Evolutionary conservation across 768 basidiomycete genomes (phyloP), one percentile per base, ranked within the genome.

Genomic region (Lanmaoa pseudosensibilis): DNA sequence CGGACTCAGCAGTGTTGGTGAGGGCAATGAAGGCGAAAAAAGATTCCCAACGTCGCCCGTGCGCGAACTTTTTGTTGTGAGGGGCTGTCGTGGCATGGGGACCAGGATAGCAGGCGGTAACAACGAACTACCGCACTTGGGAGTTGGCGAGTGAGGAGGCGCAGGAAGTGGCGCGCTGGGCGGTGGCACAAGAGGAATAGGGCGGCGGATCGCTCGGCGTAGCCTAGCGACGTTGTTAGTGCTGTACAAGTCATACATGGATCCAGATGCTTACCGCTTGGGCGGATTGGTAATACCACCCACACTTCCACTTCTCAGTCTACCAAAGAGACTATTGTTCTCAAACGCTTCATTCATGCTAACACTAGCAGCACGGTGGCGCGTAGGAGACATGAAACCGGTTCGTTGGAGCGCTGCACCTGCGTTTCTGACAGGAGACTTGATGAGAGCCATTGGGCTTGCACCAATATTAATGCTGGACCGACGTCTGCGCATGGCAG

Each of bases 381-480:
- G 74, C 8, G 73, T 61, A 16, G 74, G 75, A 23, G 71, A 73
- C 55, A 60, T 61, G 63, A 73, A 44, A 30, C 78, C 74, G 47
- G 79, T 79, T 46, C 74, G 72, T 56, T 80, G 83, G 25, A 83
- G 69, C 1, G 85, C 83, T 30, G 74, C 74, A 23, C 77, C 76
- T 0, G 80, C 84, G 2, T 72, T 79, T 36, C 83, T 78, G 15
- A 75, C 63, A 2, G 85, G 82, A 0, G 83, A 82, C 55, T 84
- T 85, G 61, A 88, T 84, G 36, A 75, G 66, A 40, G 76, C 75
- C 70, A 87, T 80, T 2, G 85, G 83, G 9, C 78, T 83, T 13
- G 76, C 73, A 4, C 71, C 77, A 21, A 83, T 58, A 5, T 82
- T 87, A 32, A 88, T 69, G 37, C 85, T 87, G 18, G 85, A 86